Base-by-base conservation (phyloP, 768 basidiomycete genomes). In the Lyophyllum semitale region DNA sequence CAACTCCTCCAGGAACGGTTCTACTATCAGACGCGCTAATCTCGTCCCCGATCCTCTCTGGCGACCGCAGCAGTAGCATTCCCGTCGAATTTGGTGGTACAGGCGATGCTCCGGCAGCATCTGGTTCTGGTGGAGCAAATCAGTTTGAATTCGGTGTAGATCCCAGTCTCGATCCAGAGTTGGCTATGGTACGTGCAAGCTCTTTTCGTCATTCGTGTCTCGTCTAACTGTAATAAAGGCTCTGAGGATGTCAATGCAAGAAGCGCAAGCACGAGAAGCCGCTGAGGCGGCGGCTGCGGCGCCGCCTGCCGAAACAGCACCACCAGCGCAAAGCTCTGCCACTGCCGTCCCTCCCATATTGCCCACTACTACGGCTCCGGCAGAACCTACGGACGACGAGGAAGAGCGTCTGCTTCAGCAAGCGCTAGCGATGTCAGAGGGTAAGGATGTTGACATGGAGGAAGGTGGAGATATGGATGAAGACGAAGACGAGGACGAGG, bases 191-290 rank as follows among this genome's bases (percentile, higher is more conserved):
- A 53, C 56, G 81, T 70, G 22, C 48, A 6, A n/a, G 37, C 20
- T 51, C 25, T 8, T 15, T 7, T 15, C 32, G 51, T 18, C 38
- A 29, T 27, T 17, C 17, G 33, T 40, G n/a, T 41, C 22, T 42
- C 4, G 12, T 26, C 57, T 51, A 4, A 26, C 38, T 29, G 30
- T 13, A 35, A 9, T 15, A 30, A 43, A 97, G 95, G 96, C 95
- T 9, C 82, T 99, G 38, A 90, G 95, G 32, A 93, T 98, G 91
- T 98, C 95, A 1, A 86, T 98, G 82, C 92, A 96, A 74, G 95
- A 97, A 68, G 93, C 94, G 48, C 85, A 88, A 65, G 93, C 92
- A 17, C 87, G 95, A 12, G 79, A 83, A 68, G 78, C 77, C 6
- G 81, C 77, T 11, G 83, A 77, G 47, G 75, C 82, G 17, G 74